phyloP scores from a whole-genome alignment of 805 yeast genomes.

The Lipomyces starkeyi region DNA sequence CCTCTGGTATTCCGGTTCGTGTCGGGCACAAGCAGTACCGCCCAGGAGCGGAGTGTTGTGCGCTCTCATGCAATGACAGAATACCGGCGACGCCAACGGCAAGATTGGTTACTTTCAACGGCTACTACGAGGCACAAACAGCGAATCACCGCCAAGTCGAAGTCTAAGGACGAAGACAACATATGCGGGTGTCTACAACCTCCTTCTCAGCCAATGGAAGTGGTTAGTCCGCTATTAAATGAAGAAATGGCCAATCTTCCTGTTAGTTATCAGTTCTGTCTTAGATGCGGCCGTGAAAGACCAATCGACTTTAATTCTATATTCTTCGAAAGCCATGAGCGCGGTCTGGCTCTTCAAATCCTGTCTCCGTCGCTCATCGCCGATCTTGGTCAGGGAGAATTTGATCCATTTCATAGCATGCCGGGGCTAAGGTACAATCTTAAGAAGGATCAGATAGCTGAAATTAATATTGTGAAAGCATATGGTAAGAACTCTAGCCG shows the following conservation, averaged over 20 bases:
- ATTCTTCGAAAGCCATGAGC: background rate
- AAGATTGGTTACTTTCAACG: background rate
- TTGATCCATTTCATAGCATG: conserved; percentile 1
- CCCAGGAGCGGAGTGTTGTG: background rate
- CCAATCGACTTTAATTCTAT: background rate
- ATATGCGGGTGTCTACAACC: background rate
- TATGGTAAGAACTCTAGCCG: background rate
- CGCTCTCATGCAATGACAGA: conserved; percentile 1
- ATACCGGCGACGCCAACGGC: background rate
- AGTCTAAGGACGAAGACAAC: background rate
- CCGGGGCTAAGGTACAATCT: background rate
- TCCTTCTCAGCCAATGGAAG: background rate
- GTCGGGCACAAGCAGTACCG: conserved; percentile 2
- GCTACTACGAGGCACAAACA: background rate
- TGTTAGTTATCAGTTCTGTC: background rate
- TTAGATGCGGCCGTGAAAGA: background rate
- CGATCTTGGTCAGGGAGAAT: background rate
- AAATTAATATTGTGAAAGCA: background rate
- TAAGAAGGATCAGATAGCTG: background rate
- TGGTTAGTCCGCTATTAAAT: background rate
- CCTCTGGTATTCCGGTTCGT: background rate
- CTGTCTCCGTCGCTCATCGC: background rate
- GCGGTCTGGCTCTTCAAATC: background rate
- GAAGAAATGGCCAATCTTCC: background rate
- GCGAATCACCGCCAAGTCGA: background rate